phyloP scores from a whole-genome alignment of 768 basidiomycete genomes.

The Paxillus ammoniavirescens region DNA sequence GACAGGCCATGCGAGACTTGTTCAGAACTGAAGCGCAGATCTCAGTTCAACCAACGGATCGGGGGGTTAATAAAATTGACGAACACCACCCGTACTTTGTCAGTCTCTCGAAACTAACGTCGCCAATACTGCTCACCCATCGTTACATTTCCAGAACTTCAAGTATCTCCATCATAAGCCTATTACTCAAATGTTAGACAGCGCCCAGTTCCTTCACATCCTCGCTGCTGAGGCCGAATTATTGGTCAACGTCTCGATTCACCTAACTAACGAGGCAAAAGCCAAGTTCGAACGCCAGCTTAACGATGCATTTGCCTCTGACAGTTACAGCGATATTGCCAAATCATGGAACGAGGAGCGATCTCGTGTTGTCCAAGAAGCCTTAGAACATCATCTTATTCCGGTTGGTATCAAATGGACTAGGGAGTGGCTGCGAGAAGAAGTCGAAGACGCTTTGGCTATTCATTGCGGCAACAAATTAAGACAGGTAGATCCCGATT shows the following conservation, averaged over 20 bases:
- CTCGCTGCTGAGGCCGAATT: constrained; percentile 88
- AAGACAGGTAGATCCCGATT: constrained; percentile 53
- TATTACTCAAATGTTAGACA: constrained; percentile 62
- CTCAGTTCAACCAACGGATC: constrained; percentile 83
- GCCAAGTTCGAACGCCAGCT: constrained; percentile 72
- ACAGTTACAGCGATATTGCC: constrained; percentile 80
- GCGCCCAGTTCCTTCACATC: constrained; percentile 86
- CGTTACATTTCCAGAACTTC: constrained; percentile 62
- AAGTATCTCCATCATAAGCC: constrained; percentile 89
- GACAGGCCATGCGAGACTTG: constrained; percentile 69
- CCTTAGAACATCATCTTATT: constrained; percentile 77
- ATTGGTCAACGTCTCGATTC: constrained; percentile 74
- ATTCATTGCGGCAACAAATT: constrained; percentile 64
- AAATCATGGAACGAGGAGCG: constrained; percentile 92
- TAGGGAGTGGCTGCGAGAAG: constrained; percentile 83
- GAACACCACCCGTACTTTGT: constrained; percentile 74
- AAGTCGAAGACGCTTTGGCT: constrained; percentile 84
- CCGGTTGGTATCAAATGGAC: constrained; percentile 87
- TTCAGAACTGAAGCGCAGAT: constrained; percentile 77
- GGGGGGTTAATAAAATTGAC: constrained; percentile 75
- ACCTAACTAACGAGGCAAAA: constrained; percentile 59
- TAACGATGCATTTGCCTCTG: constrained; percentile 80
- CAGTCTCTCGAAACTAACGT: constrained; percentile 26
- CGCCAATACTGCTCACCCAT: constrained; percentile 5
- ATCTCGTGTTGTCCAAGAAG: constrained; percentile 71